A percentile compares a stretch with the other conserved stretches of the same genome.
Conservation (phyloP, 495 filamentous ascomycete genomes). For the Oleoguttula mirabilis region DNA sequence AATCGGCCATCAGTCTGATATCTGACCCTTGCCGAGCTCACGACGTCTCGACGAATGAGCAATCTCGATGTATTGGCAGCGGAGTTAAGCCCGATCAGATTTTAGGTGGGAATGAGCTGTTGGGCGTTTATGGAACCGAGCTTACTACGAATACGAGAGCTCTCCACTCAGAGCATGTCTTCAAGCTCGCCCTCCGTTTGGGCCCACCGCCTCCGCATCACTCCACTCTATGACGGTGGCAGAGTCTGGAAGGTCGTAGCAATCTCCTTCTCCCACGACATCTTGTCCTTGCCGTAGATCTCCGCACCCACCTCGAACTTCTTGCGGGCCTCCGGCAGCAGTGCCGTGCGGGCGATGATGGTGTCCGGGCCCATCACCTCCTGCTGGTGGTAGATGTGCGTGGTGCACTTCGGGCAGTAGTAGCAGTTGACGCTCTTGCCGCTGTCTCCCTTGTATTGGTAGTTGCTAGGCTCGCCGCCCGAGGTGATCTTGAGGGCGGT, state of each 20-base stretch:
- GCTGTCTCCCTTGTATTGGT: slow-evolving; percentile 39
- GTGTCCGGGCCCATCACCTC: slow-evolving; percentile 36
- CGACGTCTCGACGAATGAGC: too few species aligned
- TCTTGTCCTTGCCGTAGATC: slow-evolving; percentile 21
- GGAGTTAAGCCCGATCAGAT: too few species aligned
- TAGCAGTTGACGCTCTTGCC: slow-evolving; percentile 41
- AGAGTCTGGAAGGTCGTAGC: slow-evolving; percentile 18
- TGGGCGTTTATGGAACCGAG: too few species aligned
- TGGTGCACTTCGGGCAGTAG: slow-evolving; percentile 43
- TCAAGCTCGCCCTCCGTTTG: too few species aligned
- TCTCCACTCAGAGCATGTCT: too few species aligned
- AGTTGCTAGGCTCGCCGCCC: slow-evolving; percentile 32
- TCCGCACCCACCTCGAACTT: slow-evolving; percentile 21
- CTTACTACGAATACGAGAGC: too few species aligned
- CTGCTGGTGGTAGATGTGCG: slow-evolving; percentile 42
- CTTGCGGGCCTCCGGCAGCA: slow-evolving; percentile 25
- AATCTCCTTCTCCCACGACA: slow-evolving; percentile 23
- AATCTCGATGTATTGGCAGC: too few species aligned
- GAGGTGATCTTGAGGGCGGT: slow-evolving; percentile 37
- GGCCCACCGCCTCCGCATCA: too few species aligned
- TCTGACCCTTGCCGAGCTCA: too few species aligned
- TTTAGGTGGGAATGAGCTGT: too few species aligned
- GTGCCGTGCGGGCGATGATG: slow-evolving; percentile 36
- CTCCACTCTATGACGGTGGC: slow-evolving; percentile 19
- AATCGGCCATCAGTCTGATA: too few species aligned